Evolutionary conservation across 2,329 filamentous ascomycete species (phyloP), one percentile per base, ranked within the genome.

Genomic region (Periglandula ipomoeae): DNA sequence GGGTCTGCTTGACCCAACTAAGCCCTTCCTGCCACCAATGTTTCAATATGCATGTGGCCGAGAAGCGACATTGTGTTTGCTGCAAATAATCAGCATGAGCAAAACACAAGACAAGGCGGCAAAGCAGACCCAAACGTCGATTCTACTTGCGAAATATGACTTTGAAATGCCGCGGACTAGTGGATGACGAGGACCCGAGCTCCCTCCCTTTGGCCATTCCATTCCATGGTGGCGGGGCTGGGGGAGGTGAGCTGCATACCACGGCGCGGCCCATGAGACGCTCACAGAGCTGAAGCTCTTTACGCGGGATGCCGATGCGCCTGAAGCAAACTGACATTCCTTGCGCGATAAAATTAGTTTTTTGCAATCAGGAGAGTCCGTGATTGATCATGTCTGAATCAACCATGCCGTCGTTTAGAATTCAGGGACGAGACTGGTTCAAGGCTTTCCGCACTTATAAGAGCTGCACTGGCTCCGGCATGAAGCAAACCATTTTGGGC

Each of bases 241-340:
- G 19, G 19, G 19, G 19, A 17, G 17, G 17, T 19, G 23, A 37
- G 8, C 13, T 37, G 46, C 49, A 51, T 51, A 26, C 46, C 49
- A 45, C 22, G 40, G 49, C 39, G 45, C 44, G 41, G 49, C 45
- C 40, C 39, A 11, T 10, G 39, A 50, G 35, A 43, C 23, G 38
- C 20, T 24, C 38, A 41, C 20, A 11, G 7, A 41, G 22, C 22
- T 10, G 23, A 39, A 42, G 15, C 27, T 9, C 37, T 46, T 35
- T 32, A 46, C 38, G 43, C 38, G 39, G 30, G 19, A 15, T 30
- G n/a, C 15, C 40, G 34, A 17, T n/a, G 20, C 22, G n/a, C 42
- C 24, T 19, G 41, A 45, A 35, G 43, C 37, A 23, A 20, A 19
- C 27, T 27, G 23, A 17, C 47, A 30, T 39, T 45, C 41, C 34